Evolutionary conservation across 1,284 basidiomycete species (phyloP), one percentile per base, ranked within the genome.

Genomic region (Ganoderma leucocontextum): DNA sequence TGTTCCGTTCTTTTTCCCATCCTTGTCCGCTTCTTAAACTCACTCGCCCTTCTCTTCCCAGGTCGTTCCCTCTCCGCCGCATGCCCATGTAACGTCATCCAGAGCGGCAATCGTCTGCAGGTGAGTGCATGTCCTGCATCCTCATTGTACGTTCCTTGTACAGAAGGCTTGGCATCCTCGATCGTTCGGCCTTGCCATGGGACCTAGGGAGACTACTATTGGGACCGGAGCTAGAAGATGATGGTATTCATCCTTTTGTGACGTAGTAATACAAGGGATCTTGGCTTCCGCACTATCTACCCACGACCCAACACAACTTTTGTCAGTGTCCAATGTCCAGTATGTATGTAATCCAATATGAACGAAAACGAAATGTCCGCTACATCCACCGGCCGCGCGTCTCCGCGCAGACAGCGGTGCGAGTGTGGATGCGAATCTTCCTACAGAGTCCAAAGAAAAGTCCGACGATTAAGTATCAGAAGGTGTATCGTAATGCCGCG

Each of bases 401-500:
- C 8, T 2, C 33, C 22, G 29, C 13, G 52, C 52, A 55, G 17
- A 55, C 22, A 35, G 17, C 25, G 52, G 29, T 55, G 52, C 17
- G 52, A 17, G 5, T 52, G 47, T 52, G 47, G 25, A 52, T 13
- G 22, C 4, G 29, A 55, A 35, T 35, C 8, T 55, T 55, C 52
- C 29, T 55, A 55, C 52, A 55, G 52, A 17, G 41, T 65, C 63
- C 59, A 29, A 60, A 59, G 33, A 33, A 29, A 67, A 44, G 67
- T 71, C 67, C 70, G 33, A 55, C 5, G 29, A 68, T 62, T 68
- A 42, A 42, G 41, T 42, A 68, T 64, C 41, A 41, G 57, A 49
- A 22, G 8, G 47, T 19, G 58, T 70, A 66, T 57, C 53, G 65
- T 68, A 66, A 63, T 29, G 36, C 57, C 44, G 47, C 68, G 63